Evolutionary conservation across 2,329 filamentous ascomycete genomes (phyloP).

Genomic region (Parasarocladium wereldwijsianum): DNA sequence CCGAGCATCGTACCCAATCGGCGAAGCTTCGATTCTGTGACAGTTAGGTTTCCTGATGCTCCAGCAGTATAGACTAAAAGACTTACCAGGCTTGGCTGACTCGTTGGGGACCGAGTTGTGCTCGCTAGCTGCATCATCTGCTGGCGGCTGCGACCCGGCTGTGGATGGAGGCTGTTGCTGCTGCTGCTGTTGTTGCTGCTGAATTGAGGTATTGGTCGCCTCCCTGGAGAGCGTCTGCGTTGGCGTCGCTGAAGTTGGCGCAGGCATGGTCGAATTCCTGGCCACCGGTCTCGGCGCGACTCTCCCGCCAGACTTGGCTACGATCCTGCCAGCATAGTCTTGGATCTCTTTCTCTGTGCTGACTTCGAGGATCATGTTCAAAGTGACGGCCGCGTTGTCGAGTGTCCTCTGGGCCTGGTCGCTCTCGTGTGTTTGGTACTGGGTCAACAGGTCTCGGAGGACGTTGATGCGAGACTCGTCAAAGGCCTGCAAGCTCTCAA

Average conservation of each 20-base stretch:
- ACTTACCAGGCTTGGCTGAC: conserved; percentile 20
- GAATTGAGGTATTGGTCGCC: conserved; percentile 1
- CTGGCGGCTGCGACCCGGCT: conserved; percentile 1
- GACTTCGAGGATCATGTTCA: conserved; percentile 74
- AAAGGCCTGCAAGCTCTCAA: conserved; percentile 78
- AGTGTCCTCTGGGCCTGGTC: conserved; percentile 71
- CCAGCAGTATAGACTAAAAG: neutral
- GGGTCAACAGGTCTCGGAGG: conserved; percentile 78
- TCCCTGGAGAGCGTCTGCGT: conserved; percentile 2
- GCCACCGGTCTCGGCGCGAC: conserved; percentile 21
- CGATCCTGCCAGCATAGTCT: conserved; percentile 40
- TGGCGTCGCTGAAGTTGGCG: too few species aligned
- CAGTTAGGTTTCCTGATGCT: conserved; percentile 10
- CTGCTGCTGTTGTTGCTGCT: conserved; percentile 2
- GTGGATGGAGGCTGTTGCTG: neutral
- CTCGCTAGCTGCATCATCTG: conserved; percentile 24
- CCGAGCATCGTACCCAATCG: conserved; percentile 55
- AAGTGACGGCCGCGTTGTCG: conserved; percentile 59
- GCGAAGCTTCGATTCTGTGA: conserved; percentile 39
- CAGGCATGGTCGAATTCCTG: conserved; percentile 25
- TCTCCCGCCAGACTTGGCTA: conserved; percentile 23
- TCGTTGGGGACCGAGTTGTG: conserved; percentile 20
- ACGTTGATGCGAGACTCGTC: conserved; percentile 86
- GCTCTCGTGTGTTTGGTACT: conserved; percentile 83
- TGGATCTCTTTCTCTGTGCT: conserved; percentile 79